Conservation (phyloP, 2,329 filamentous ascomycete species). For the Pseudogymnoascus sp. region DNA sequence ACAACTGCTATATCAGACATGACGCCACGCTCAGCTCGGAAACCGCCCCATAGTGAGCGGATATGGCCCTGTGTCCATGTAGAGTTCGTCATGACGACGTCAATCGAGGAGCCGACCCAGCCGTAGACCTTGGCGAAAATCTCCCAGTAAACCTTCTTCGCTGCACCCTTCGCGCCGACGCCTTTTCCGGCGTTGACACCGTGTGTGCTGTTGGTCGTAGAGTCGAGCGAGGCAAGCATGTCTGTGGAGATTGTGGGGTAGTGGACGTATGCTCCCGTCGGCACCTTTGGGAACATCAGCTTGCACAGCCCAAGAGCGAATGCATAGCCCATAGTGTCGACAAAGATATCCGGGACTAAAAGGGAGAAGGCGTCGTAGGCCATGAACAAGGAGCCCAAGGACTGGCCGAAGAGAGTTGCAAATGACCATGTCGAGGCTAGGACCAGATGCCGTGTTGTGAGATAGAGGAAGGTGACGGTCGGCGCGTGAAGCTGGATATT, state of each 20-base stretch:
- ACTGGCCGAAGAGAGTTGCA: constrained; percentile 92
- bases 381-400: constrained; percentile 77
- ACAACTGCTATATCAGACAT: constrained; percentile 62
- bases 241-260: constrained; percentile 98
- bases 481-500: constrained; percentile 84
- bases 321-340: constrained; percentile 98
- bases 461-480: constrained; percentile 81
- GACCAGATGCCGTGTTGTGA: constrained; percentile 81
- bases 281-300: constrained; percentile 70
- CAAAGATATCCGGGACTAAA: constrained; percentile 84
- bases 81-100: constrained; percentile 96
- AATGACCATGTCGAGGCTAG: constrained; percentile 81
- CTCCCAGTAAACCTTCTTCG: constrained; percentile 81
- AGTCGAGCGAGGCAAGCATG: constrained; percentile 79
- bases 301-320: constrained; percentile 81
- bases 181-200: constrained; percentile 83
- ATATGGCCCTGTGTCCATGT: constrained; percentile 89
- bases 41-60: constrained; percentile 67
- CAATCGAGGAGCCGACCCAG: constrained; percentile 73
- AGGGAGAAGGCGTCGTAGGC: constrained; percentile 92
- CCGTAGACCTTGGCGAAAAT: constrained; percentile 78
- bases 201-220: constrained; percentile 42
- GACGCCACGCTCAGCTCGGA: constrained; percentile 39
- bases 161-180: constrained; percentile 59
- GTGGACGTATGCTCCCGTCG: constrained; percentile 91